Percentiles rank a stretch among this genome's conserved stretches.
Conservation (phyloP, 805 yeast genomes). For the Candida maltosa region DNA sequence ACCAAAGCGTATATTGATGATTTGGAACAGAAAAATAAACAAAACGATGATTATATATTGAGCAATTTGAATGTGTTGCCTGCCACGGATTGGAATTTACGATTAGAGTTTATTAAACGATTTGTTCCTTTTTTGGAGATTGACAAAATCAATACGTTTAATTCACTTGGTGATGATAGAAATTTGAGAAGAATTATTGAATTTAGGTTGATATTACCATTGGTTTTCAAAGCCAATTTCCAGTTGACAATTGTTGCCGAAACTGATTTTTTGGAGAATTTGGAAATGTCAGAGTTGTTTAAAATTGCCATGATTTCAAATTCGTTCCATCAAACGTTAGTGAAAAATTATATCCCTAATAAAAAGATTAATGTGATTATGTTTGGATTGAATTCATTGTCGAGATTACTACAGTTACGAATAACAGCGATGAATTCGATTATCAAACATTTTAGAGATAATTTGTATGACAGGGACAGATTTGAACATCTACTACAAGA, state of each 20-base stretch:
- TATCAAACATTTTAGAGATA: conserved; percentile 13
- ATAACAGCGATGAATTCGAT: conserved; percentile 18
- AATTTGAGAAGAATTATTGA: conserved; percentile 12
- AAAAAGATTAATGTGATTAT: conserved; percentile 26
- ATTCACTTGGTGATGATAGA: conserved; percentile 8
- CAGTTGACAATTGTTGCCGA: conserved; percentile 12
- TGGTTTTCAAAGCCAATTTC: conserved; percentile 19
- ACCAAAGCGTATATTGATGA: conserved; percentile 9
- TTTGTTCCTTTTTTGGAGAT: conserved; percentile 25
- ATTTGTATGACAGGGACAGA: conserved; percentile 13
- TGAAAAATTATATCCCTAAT: conserved; percentile 20
- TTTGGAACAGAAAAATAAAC: conserved; percentile 1
- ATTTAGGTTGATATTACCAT: conserved; percentile 16
- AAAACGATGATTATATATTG: conserved; percentile 18
- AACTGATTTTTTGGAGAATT: conserved; percentile 11
- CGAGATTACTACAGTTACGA: conserved; percentile 20
- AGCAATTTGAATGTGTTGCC: conserved; percentile 32
- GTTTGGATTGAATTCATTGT: conserved; percentile 30
- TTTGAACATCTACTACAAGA: conserved; percentile 9
- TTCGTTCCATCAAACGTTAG: conserved; percentile 16
- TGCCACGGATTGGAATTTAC: conserved; percentile 27
- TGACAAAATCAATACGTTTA: conserved; percentile 11
- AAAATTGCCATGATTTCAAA: conserved; percentile 20
- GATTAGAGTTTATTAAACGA: conserved; percentile 20
- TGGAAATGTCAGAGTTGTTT: conserved; percentile 2